Evolutionary conservation across 177 flowering plant genomes (phyloP).

Genomic region (Telopea speciosissima): DNA sequence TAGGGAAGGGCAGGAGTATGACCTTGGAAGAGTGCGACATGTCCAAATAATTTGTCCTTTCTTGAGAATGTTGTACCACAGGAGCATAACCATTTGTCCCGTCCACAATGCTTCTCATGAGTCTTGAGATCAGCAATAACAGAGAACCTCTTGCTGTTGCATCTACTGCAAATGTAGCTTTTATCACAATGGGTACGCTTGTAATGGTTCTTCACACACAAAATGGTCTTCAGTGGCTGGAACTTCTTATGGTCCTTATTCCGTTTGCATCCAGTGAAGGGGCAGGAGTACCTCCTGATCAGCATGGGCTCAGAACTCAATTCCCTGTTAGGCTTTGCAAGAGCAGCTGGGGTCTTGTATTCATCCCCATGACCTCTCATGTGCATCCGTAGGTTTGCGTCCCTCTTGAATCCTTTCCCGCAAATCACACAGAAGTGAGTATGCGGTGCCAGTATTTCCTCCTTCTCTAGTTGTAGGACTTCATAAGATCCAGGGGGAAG

Average conservation of each 20-base stretch:
- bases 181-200: slow-evolving; percentile 93
- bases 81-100: slow-evolving; percentile 88
- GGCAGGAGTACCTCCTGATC: slow-evolving; percentile 84
- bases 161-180: slow-evolving; percentile 79
- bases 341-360: slow-evolving; percentile 89
- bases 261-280: slow-evolving; percentile 77
- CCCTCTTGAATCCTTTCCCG: slow-evolving; percentile 93
- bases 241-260: slow-evolving; percentile 89
- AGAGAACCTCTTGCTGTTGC: slow-evolving; percentile 81
- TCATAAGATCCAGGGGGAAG: slow-evolving; percentile 88
- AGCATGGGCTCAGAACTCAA: slow-evolving; percentile 45
- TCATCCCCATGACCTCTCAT: slow-evolving; percentile 98
- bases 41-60: slow-evolving; percentile 93
- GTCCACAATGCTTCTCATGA: slow-evolving; percentile 93
- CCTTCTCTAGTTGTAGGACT: slow-evolving; percentile 80
- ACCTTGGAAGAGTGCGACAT: slow-evolving; percentile 86
- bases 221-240: slow-evolving; percentile 82
- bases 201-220: slow-evolving; percentile 90
- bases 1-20: slow-evolving; percentile 75
- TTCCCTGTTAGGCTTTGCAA: slow-evolving; percentile 79
- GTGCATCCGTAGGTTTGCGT: slow-evolving; percentile 85
- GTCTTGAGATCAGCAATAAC: slow-evolving; percentile 92
- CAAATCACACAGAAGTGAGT: slow-evolving; percentile 90
- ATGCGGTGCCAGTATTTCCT: slow-evolving; percentile 92
- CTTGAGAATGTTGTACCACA: slow-evolving; percentile 96